A percentile compares a stretch with the other conserved stretches of the same genome.
These are phyloP conservation scores for Stygiomarasmius scandens DNA, from an alignment of 1,284 basidiomycete genomes.

Conservation along the genomic window DNA sequence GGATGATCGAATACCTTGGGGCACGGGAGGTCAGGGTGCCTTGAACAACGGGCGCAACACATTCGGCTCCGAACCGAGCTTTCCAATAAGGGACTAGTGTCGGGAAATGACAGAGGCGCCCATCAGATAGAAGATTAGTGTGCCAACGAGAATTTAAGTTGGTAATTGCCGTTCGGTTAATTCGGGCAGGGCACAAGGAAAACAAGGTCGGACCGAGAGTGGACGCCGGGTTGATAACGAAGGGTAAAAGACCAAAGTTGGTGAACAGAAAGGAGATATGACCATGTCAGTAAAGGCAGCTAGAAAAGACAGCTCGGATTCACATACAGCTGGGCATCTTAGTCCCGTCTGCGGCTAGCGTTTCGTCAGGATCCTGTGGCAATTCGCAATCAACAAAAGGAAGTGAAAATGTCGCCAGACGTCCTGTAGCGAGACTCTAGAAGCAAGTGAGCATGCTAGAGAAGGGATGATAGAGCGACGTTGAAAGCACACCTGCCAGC, in stretches of 20 bases:
- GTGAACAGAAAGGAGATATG: background rate
- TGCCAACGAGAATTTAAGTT: background rate
- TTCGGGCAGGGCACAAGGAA: background rate
- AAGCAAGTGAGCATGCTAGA: background rate
- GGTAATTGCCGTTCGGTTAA: background rate
- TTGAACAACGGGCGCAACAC: conserved; percentile 65
- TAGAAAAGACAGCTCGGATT: conserved; percentile 11
- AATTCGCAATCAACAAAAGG: conserved; percentile 70
- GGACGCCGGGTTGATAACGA: too few relatives aligned
- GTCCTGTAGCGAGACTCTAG: conserved; percentile 64
- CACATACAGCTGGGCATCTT: conserved; percentile 56
- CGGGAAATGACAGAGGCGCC: background rate
- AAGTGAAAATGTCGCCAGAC: conserved; percentile 64
- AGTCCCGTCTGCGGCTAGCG: conserved; percentile 53
- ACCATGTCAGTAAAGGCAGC: conserved; percentile 4
- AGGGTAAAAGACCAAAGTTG: background rate
- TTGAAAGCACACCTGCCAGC: conserved; percentile 56
- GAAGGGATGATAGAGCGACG: background rate
- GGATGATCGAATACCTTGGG: conserved; percentile 63
- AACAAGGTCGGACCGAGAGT: background rate
- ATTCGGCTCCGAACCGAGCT: conserved; percentile 68
- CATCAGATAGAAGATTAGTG: background rate
- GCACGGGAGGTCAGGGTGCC: conserved; percentile 65
- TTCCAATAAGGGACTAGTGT: conserved; percentile 71
- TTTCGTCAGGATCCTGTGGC: conserved; percentile 56